Conservation (phyloP, 306 rosid genomes). For the Dicorynia guianensis region DNA sequence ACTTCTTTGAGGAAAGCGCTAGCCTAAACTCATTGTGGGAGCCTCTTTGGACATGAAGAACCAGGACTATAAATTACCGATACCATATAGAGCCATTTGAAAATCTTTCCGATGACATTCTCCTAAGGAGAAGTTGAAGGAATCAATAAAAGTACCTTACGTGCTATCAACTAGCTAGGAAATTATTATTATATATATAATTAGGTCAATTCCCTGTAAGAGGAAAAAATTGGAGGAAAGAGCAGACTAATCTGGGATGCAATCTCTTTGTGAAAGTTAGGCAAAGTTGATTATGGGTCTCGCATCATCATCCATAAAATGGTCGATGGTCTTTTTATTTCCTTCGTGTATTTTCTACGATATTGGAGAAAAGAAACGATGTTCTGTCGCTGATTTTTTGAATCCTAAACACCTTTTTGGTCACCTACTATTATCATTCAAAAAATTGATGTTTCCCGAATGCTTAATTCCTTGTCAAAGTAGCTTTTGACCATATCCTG, state of each 20-base stretch:
- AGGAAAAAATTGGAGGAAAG: slow-evolving; percentile 28
- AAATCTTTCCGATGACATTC: slow-evolving; percentile 43
- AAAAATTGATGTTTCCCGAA: slow-evolving; percentile 30
- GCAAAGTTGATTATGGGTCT: slow-evolving; percentile 18
- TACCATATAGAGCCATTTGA: slow-evolving; percentile 9
- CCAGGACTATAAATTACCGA: slow-evolving; percentile 1
- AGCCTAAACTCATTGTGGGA: slow-evolving; percentile 63
- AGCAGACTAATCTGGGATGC: slow-evolving; percentile 5
- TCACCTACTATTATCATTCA: slow-evolving; percentile 49
- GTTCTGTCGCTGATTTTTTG: slow-evolving; percentile 32
- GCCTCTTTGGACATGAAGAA: slow-evolving; percentile 77
- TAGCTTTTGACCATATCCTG: slow-evolving; percentile 60
- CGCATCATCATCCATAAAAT: slow-evolving; percentile 9
- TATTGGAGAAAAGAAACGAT: slow-evolving; percentile 25
- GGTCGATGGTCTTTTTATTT: slow-evolving; percentile 11
- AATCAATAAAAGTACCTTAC: slow-evolving; percentile 35
- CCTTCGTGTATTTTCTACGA: slow-evolving; percentile 40
- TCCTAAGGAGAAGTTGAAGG: slow-evolving; percentile 75
- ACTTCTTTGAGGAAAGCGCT: slow-evolving; percentile 59
- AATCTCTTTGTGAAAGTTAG: slow-evolving; percentile 40
- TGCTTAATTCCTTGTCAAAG: slow-evolving; percentile 52
- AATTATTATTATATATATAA: neutral
- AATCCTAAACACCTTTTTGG: slow-evolving; percentile 49
- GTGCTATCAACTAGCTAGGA: slow-evolving; percentile 2
- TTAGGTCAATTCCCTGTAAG: slow-evolving; percentile 26